phyloP scores from a whole-genome alignment of 2,329 filamentous ascomycete species.

The Pezizomycotina sp. region DNA sequence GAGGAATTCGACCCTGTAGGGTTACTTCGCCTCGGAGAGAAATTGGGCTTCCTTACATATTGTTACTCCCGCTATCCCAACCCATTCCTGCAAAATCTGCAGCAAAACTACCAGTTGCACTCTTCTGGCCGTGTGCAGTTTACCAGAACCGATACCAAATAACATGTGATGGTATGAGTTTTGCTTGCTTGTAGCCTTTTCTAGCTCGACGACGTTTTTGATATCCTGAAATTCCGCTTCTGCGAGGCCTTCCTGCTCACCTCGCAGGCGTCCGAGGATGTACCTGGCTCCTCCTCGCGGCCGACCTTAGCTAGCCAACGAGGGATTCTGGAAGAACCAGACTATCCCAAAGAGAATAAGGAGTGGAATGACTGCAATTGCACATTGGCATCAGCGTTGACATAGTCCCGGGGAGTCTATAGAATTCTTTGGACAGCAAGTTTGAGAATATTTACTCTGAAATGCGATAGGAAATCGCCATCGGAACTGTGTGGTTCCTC shows the following conservation, averaged over 20 bases:
- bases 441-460: no score
- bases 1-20: no score
- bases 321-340: slow-evolving; percentile 55
- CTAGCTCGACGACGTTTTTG: slow-evolving; percentile 43
- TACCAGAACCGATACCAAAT: slow-evolving; percentile 46
- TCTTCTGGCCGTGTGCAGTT: slow-evolving; percentile 49
- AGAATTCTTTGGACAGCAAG: no score
- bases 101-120: slow-evolving; percentile 56
- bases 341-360: slow-evolving; percentile 40
- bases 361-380: slow-evolving; percentile 47
- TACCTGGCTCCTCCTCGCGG: slow-evolving; percentile 48
- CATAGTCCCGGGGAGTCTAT: no score
- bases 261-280: slow-evolving; percentile 47
- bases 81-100: slow-evolving; percentile 55
- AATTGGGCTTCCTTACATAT: no score
- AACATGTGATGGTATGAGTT: slow-evolving; percentile 50
- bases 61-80: slow-evolving; percentile 53
- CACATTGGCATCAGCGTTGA: no score
- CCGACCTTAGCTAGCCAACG: slow-evolving; percentile 51
- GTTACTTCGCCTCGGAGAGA: no score
- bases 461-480: slow-evolving; percentile 55
- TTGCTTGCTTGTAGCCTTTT: slow-evolving; percentile 37
- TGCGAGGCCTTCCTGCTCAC: slow-evolving; percentile 40
- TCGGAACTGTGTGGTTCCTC: slow-evolving; percentile 40
- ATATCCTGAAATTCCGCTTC: slow-evolving; percentile 54